Evolutionary conservation across 148 eudicot species (phyloP).

Genomic region (Euryodendron excelsum): DNA sequence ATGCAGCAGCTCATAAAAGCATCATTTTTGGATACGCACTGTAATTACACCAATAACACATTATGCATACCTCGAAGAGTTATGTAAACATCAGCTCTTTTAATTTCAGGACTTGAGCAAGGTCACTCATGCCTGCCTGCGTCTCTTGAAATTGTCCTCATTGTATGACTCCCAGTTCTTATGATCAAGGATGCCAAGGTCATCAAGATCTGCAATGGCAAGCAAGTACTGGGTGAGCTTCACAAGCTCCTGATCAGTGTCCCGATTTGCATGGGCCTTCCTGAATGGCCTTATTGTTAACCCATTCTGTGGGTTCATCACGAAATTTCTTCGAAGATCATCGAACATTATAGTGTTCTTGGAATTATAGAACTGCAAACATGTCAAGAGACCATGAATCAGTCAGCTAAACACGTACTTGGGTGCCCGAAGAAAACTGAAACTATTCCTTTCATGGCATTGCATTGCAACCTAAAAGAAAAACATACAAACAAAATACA

Average conservation of each 20-base stretch:
- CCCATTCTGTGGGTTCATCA: conserved; percentile 98
- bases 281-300: conserved; percentile 83
- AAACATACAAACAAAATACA: neutral
- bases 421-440: neutral
- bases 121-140: conserved; percentile 51
- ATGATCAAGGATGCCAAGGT: conserved; percentile 74
- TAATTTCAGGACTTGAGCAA: neutral
- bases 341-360: conserved; percentile 98
- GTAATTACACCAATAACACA: neutral
- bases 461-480: neutral
- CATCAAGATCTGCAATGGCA: conserved; percentile 83
- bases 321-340: conserved; percentile 84
- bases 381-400: conserved; percentile 3
- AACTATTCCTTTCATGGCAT: neutral
- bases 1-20: neutral
- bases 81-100: neutral
- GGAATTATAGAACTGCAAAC: conserved; percentile 70
- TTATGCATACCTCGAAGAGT: too few relatives aligned
- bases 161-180: conserved; percentile 65
- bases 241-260: conserved; percentile 75
- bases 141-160: conserved; percentile 64
- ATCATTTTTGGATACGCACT: neutral
- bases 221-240: conserved; percentile 94
- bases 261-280: conserved; percentile 81
- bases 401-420: neutral